Conservation (phyloP, 2,329 filamentous ascomycete species). For the Knoxdaviesia capensis region DNA sequence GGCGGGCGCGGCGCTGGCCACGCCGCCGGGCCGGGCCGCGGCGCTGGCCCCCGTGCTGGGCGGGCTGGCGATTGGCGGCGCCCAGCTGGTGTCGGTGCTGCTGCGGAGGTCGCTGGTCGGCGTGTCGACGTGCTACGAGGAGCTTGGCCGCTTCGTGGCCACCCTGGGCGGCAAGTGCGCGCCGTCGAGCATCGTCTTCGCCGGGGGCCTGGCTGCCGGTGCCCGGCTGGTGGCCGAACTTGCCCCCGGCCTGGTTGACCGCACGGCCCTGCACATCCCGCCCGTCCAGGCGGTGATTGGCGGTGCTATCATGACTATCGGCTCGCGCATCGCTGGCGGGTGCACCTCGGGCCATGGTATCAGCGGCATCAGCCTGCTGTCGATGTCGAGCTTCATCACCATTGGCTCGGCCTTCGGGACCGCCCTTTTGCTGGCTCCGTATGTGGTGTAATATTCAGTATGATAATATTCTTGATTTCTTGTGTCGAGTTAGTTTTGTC, state of each 20-base stretch:
- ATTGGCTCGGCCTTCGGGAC: conserved; percentile 35
- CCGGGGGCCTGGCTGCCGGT: conserved; percentile 26
- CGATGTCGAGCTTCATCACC: conserved; percentile 39
- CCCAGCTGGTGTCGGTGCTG: conserved; percentile 35
- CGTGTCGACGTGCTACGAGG: conserved; percentile 40
- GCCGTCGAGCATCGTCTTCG: conserved; percentile 27
- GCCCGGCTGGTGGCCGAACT: conserved; percentile 17
- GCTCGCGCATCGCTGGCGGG: conserved; percentile 40
- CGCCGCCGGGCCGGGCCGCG: no score
- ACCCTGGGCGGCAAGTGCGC: conserved; percentile 9
- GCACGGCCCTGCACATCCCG: conserved; percentile 11
- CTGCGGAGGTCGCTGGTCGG: conserved; percentile 34
- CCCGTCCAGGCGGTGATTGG: conserved; percentile 24
- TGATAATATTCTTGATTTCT: no score
- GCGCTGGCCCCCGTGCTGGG: no score
- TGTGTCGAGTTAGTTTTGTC: no score
- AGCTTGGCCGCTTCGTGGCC: conserved; percentile 28
- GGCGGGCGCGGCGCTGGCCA: conserved; percentile 20
- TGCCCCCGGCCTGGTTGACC: conserved; percentile 12
- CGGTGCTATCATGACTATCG: conserved; percentile 36
- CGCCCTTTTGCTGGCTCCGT: conserved; percentile 14
- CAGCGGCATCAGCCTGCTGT: conserved; percentile 43
- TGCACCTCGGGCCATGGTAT: conserved; percentile 53
- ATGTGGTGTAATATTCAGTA: conserved; percentile 6
- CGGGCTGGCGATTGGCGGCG: conserved; percentile 35